Conservation (phyloP, 2,329 filamentous ascomycete genomes). For the Arthrobotrys entomopaga region DNA sequence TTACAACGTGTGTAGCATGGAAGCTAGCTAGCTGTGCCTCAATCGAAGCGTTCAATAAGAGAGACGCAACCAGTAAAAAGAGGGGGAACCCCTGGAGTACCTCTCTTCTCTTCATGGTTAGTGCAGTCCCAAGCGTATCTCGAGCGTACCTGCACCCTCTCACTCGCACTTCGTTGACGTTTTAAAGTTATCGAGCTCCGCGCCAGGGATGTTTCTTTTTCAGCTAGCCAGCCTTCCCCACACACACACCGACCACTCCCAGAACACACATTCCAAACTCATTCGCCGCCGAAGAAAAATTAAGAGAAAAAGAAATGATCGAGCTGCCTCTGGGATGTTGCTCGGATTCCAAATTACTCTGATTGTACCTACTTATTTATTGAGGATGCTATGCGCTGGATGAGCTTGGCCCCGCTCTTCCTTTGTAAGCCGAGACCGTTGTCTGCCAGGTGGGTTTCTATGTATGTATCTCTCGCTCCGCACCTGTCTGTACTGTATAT, state of each 20-base stretch:
- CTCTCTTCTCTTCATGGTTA: constrained; percentile 34
- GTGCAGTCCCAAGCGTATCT: constrained; percentile 48
- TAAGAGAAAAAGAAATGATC: no score
- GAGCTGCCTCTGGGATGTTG: no score
- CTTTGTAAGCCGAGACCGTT: constrained; percentile 36
- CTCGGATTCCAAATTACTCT: no score
- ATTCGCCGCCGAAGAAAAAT: no score
- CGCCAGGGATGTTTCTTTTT: constrained; percentile 54
- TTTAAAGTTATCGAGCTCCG: constrained; percentile 56
- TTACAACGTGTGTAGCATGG: no score
- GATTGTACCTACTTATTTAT: constrained; percentile 9
- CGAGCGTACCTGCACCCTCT: constrained; percentile 47
- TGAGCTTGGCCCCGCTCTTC: constrained; percentile 4
- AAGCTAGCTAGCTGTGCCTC: constrained; percentile 15
- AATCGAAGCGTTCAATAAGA: constrained; percentile 28
- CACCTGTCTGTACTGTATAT: constrained; percentile 48
- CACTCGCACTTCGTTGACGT: constrained; percentile 35
- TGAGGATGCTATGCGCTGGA: constrained; percentile 37
- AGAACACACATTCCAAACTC: not conserved
- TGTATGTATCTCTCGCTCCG: constrained; percentile 17
- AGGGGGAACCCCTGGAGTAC: constrained; percentile 45
- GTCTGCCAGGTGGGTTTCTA: constrained; percentile 17
- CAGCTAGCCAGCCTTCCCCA: constrained; percentile 49
- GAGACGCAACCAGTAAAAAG: constrained; percentile 18
- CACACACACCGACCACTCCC: constrained; percentile 30